Evolutionary conservation across 352 stramenopile species (phyloP).

Genomic region (Aphanomyces cochlioides): DNA sequence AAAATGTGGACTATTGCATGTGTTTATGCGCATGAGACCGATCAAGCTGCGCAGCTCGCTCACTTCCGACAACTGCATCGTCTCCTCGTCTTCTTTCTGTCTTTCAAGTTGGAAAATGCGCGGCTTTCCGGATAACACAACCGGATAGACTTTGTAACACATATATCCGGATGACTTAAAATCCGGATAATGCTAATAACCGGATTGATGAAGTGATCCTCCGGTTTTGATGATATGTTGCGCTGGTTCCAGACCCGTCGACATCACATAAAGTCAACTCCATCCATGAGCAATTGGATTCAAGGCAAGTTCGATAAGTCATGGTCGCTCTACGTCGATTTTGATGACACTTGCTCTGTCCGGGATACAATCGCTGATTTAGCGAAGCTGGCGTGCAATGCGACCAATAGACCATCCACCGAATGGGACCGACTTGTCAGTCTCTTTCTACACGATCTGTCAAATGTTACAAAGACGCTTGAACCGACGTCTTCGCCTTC

Average conservation of each 20-base stretch:
- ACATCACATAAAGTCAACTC: no score
- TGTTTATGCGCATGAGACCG: conserved; percentile 68
- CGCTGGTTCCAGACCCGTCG: no score
- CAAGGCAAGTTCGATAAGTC: neutral
- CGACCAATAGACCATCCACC: neutral
- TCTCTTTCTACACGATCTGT: conserved; percentile 6
- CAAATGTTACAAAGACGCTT: neutral
- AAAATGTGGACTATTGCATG: conserved; percentile 85
- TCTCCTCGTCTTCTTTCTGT: no score
- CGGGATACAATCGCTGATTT: conserved; percentile 14
- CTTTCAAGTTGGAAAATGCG: no score
- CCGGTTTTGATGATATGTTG: no score
- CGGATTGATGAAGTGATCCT: no score
- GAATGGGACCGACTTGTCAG: neutral
- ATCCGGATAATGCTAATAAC: no score
- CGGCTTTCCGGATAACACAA: conserved; percentile 3
- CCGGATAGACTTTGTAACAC: no score
- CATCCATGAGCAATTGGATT: neutral
- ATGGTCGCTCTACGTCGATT: conserved; percentile 20
- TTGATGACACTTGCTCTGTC: conserved; percentile 19
- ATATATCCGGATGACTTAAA: no score
- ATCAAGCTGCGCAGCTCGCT: conserved; percentile 84
- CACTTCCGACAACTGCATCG: conserved; percentile 88
- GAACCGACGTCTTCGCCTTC: neutral
- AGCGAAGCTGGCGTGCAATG: conserved; percentile 6